Base-by-base conservation (phyloP, 768 basidiomycete species). In the Russula olivacea region DNA sequence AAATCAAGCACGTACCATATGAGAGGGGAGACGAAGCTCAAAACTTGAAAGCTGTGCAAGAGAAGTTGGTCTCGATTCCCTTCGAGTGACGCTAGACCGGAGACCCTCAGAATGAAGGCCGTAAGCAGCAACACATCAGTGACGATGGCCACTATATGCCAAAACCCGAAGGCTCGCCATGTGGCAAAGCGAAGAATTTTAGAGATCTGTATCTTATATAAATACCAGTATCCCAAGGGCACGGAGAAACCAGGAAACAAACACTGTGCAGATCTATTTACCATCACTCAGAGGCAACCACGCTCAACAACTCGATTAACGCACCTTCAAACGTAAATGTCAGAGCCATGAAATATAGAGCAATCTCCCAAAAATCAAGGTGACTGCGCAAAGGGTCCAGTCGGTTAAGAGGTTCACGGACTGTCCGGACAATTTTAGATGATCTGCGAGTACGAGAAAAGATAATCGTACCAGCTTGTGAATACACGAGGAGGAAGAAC, bases 1-100 rank as follows among this genome's bases (percentile, higher is more conserved):
- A 11, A 30, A 40, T 7, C 8, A 38, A 40, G 21, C 23, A 73
- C 86, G 58, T 67, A 90, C 93, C 93, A 96, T 50, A 95, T 87
- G 55, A 96, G 80, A 0, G 92, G 93, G 2, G 91, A 83, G 7
- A 89, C 92, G 73, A 87, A 93, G 76, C 91, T 91, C 43, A 97
- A 76, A 32, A 92, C 81, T 70, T 95, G 93, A 76, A 97, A 98
- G 73, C 93, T 95, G 61, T 73, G 78, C 17, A 92, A 66, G 58
- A 80, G 79, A 63, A 83, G 68, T 28, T 71, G 69, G 21, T 75
- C 73, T 57, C 73, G 61, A 64, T 79, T 74, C 3, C 71, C 75
- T 23, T 69, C 76, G 3, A 73, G 65, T 4, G 72, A 70, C 6
- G 54, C 64, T 8, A 88, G 68, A 28, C 92, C 85, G 5, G 77